Evolutionary conservation across 805 yeast genomes (phyloP).

Genomic region (Isabelozyma heimii): DNA sequence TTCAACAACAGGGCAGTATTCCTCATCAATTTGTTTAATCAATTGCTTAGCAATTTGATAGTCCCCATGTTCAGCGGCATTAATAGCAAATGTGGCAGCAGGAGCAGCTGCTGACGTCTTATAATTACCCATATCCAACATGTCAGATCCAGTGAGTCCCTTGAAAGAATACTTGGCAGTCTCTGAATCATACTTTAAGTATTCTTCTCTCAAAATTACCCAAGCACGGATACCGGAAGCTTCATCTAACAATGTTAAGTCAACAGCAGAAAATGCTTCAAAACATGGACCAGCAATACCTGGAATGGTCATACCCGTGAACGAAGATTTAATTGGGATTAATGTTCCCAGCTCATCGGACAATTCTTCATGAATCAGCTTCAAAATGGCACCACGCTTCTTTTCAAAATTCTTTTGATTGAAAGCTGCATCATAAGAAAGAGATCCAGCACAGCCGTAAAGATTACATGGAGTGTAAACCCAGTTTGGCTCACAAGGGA

Average conservation of each 20-base stretch:
- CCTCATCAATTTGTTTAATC: conserved; percentile 6
- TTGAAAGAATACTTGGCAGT: conserved; percentile 2
- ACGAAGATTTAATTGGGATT: conserved; percentile 6
- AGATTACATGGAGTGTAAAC: conserved; percentile 6
- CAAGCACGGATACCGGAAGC: conserved; percentile 6
- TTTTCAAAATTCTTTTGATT: conserved; percentile 6
- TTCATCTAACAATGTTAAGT: conserved; percentile 4
- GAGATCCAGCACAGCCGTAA: conserved; percentile 5
- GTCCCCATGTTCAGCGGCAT: conserved; percentile 7
- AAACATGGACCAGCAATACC: conserved; percentile 5
- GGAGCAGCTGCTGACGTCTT: conserved; percentile 6
- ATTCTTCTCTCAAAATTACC: conserved; percentile 6
- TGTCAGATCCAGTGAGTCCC: conserved; percentile 5
- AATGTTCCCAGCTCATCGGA: conserved; percentile 6
- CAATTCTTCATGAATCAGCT: conserved; percentile 5
- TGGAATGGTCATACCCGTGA: conserved; percentile 8
- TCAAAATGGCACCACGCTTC: conserved; percentile 2
- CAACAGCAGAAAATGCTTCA: conserved; percentile 5
- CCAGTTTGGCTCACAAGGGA: conserved; percentile 9
- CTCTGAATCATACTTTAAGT: conserved; percentile 2
- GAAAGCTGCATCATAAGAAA: conserved; percentile 5
- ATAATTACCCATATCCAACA: conserved; percentile 6
- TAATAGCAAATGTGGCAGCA: conserved; percentile 4
- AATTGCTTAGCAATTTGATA: conserved; percentile 4
- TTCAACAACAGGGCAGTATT: conserved; percentile 3